Conservation (phyloP, 2,329 filamentous ascomycete genomes). For the Penicillium crustosum region DNA sequence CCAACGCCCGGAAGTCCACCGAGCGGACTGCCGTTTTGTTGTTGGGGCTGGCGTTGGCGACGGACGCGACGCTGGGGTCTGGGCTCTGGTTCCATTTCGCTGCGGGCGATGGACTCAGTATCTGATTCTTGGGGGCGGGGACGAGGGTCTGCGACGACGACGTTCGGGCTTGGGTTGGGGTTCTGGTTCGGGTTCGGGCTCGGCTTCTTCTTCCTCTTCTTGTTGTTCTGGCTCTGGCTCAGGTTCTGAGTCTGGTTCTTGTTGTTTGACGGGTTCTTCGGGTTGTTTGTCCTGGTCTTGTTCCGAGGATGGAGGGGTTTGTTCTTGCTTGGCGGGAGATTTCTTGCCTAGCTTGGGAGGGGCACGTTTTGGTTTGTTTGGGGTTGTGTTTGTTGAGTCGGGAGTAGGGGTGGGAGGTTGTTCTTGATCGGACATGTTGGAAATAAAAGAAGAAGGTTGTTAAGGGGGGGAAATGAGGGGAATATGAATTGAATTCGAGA, state of each 20-base stretch:
- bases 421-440: constrained; percentile 34
- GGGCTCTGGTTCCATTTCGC: constrained; percentile 48
- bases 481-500: constrained; percentile 27
- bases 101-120: constrained; percentile 54
- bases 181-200: constrained; percentile 33
- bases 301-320: constrained; percentile 27
- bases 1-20: constrained; percentile 47
- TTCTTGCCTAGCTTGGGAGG: constrained; percentile 36
- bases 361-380: constrained; percentile 29
- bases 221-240: constrained; percentile 30
- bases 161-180: constrained; percentile 49
- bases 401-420: constrained; percentile 21
- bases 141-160: constrained; percentile 22
- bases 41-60: constrained; percentile 50
- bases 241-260: constrained; percentile 25
- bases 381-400: constrained; percentile 17
- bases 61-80: constrained; percentile 35
- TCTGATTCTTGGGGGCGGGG: constrained; percentile 42
- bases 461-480: constrained; percentile 15
- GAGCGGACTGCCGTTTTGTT: constrained; percentile 41
- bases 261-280: constrained; percentile 8
- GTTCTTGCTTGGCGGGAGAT: constrained; percentile 27
- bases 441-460: constrained; percentile 20
- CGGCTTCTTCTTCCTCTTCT: constrained; percentile 5
- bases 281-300: constrained; percentile 16